Percentiles rank a stretch among this genome's conserved stretches.
These are phyloP conservation scores for Alternaria viburni DNA, from an alignment of 2,329 filamentous ascomycete species.

Conservation along the genomic window DNA sequence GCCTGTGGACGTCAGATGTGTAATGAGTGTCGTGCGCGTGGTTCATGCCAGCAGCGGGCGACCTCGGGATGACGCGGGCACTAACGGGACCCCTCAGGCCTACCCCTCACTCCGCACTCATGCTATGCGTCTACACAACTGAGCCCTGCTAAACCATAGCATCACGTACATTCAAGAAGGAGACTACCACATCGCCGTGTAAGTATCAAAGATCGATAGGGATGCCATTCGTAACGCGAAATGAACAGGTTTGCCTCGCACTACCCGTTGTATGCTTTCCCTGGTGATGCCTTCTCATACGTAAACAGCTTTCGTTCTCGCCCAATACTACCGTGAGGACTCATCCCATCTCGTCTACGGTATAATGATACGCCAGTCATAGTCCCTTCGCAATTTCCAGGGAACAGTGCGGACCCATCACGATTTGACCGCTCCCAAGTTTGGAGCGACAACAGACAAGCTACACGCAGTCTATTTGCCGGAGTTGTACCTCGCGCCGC, in stretches of 20 bases:
- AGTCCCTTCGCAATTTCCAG: background rate
- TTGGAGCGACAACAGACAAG: background rate
- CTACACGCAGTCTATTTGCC: constrained; percentile 20
- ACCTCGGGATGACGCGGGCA: background rate
- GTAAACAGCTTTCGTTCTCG: too few species aligned
- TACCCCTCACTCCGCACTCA: background rate
- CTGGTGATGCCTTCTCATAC: too few species aligned
- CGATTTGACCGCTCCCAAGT: background rate
- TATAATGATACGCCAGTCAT: background rate
- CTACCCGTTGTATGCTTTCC: too few species aligned
- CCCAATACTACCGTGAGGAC: too few species aligned
- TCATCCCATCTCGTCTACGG: background rate
- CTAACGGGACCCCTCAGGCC: background rate
- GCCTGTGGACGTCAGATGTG: background rate
- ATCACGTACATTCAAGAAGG: background rate
- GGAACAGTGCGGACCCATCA: background rate
- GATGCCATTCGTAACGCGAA: too few species aligned
- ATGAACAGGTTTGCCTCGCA: too few species aligned
- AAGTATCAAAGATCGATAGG: background rate
- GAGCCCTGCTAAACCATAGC: background rate
- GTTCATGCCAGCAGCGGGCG: background rate
- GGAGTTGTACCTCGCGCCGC: constrained; percentile 37
- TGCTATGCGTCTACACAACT: background rate
- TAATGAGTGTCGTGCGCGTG: background rate
- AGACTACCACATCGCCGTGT: background rate